Conservation (phyloP, 208 protist genomes). For the Hexamita inflata region DNA sequence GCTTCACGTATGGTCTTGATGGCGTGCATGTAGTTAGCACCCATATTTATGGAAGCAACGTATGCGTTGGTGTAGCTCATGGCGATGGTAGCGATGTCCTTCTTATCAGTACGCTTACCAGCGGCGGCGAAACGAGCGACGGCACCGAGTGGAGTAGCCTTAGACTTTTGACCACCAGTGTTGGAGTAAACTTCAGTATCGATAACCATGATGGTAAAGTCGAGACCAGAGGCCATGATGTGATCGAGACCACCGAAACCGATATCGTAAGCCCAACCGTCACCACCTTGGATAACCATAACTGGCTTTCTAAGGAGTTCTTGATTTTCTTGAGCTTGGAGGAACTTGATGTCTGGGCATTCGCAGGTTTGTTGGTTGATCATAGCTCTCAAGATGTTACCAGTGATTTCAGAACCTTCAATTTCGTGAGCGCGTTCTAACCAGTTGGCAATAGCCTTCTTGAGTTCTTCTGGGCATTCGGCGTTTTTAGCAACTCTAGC, state of each 20-base stretch:
- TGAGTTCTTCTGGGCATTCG: neutral
- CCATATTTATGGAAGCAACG: constrained; percentile 45
- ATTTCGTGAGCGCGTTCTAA: neutral
- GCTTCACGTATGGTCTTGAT: constrained; percentile 43
- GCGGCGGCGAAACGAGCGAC: constrained; percentile 42
- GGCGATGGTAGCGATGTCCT: constrained; percentile 45
- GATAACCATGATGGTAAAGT: constrained; percentile 43
- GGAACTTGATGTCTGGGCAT: neutral
- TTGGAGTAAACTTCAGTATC: constrained; percentile 56
- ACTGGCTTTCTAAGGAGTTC: constrained; percentile 38
- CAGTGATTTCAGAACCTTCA: neutral
- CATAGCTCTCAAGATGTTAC: neutral
- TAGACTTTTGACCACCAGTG: constrained; percentile 51
- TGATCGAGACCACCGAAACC: constrained; percentile 52
- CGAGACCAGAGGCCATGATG: constrained; percentile 35
- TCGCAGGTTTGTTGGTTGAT: neutral
- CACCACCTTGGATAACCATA: constrained; percentile 32
- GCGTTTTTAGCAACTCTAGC: neutral
- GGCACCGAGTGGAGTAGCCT: constrained; percentile 42
- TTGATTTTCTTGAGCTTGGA: too few species aligned
- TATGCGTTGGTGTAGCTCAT: constrained; percentile 46
- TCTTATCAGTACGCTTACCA: constrained; percentile 46
- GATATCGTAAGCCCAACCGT: constrained; percentile 56
- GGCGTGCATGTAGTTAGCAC: constrained; percentile 31
- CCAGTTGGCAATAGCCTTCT: constrained; percentile 11